A percentile compares a stretch with the other conserved stretches of the same genome.
Conservation (phyloP, 176 grass and related monocot genomes). For the Zoysia pacifica region DNA sequence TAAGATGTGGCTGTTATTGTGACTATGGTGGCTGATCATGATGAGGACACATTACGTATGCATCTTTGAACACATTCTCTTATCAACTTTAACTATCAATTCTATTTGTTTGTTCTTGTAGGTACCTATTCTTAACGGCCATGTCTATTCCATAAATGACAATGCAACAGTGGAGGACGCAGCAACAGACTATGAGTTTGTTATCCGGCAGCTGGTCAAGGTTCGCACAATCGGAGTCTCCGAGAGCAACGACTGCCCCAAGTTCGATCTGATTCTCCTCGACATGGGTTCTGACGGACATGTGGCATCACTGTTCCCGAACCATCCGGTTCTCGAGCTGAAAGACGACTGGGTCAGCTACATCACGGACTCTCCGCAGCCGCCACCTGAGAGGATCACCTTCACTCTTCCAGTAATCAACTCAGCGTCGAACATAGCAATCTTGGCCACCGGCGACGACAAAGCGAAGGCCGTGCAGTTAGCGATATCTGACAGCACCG, state of each 20-base stretch:
- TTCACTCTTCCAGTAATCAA: constrained; percentile 91
- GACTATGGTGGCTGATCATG: background rate
- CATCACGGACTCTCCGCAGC: constrained; percentile 71
- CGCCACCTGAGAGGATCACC: constrained; percentile 88
- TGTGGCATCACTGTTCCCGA: constrained; percentile 79
- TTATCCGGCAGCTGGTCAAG: constrained; percentile 86
- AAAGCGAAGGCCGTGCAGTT: constrained; percentile 47
- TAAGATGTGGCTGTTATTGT: background rate
- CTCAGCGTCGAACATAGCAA: constrained; percentile 77
- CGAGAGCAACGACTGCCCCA: constrained; percentile 73
- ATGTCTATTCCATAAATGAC: constrained; percentile 89
- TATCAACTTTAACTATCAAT: constrained; percentile 5
- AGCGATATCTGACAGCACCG: constrained; percentile 34
- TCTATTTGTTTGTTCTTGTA: constrained; percentile 22
- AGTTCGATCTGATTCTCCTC: constrained; percentile 82
- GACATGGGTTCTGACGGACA: constrained; percentile 72
- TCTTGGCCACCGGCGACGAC: constrained; percentile 59
- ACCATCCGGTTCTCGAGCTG: constrained; percentile 56
- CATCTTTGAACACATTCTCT: constrained; percentile 4
- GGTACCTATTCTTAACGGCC: constrained; percentile 66
- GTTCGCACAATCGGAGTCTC: constrained; percentile 69
- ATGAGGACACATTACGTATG: background rate
- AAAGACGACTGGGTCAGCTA: constrained; percentile 85
- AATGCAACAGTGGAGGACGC: constrained; percentile 71
- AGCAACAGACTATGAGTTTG: constrained; percentile 74